phyloP scores from a whole-genome alignment of 75 land plant species.

The Picea sitchensis region DNA sequence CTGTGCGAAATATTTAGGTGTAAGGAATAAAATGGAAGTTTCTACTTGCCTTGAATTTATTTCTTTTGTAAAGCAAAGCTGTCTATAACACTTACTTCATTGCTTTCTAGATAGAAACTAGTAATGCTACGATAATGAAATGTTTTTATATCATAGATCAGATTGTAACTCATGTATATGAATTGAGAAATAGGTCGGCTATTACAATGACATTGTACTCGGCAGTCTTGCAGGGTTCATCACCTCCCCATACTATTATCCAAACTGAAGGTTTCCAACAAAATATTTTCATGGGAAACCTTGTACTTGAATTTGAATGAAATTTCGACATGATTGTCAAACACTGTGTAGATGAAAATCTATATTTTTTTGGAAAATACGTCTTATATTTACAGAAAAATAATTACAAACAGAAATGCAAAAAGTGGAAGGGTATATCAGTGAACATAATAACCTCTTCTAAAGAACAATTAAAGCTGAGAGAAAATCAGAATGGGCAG shows the following conservation, averaged over 20 bases:
- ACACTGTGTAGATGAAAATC: too few relatives aligned
- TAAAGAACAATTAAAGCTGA: too few relatives aligned
- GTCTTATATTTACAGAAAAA: too few relatives aligned
- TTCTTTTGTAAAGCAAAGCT: not conserved
- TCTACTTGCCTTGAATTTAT: not conserved
- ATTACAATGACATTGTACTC: not conserved
- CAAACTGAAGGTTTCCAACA: not conserved
- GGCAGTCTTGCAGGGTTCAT: not conserved
- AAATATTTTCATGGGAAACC: not conserved
- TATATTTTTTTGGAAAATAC: too few relatives aligned
- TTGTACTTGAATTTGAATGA: not conserved
- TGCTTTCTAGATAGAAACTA: not conserved
- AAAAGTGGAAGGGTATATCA: too few relatives aligned
- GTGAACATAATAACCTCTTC: too few relatives aligned
- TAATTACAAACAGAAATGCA: too few relatives aligned
- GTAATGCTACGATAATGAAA: not conserved
- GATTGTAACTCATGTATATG: not conserved
- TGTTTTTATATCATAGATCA: not conserved
- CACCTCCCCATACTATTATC: not conserved
- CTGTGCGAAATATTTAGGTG: conserved; percentile 40
- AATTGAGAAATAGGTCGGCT: not conserved
- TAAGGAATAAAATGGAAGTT: conserved; percentile 1
- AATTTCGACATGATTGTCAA: not conserved
- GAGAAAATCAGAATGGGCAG: too few relatives aligned
- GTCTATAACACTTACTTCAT: not conserved